A percentile compares a stretch with the other conserved stretches of the same genome.
phyloP scores from a whole-genome alignment of 768 basidiomycete species.

The Agaricus blazei region DNA sequence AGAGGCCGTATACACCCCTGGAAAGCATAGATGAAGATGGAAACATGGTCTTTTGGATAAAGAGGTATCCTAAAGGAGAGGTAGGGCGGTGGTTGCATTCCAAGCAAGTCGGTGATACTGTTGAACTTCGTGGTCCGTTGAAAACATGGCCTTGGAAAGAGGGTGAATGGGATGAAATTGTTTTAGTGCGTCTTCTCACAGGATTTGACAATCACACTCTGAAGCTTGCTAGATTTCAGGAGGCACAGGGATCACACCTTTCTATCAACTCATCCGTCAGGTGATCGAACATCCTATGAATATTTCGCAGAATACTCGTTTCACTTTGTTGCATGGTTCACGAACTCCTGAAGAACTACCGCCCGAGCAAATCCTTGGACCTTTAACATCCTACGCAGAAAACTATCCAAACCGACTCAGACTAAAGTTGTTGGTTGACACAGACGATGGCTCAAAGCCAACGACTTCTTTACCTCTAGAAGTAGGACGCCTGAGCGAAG shows the following conservation, averaged over 20 bases:
- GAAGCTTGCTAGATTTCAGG: slow-evolving; percentile 61
- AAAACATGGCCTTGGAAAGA: slow-evolving; percentile 59
- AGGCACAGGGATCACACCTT: slow-evolving; percentile 84
- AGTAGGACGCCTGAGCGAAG: slow-evolving; percentile 51
- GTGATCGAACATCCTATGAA: slow-evolving; percentile 34
- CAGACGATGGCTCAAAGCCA: slow-evolving; percentile 22
- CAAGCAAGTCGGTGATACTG: slow-evolving; percentile 55
- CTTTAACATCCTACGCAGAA: slow-evolving; percentile 42
- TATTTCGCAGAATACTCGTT: slow-evolving; percentile 39
- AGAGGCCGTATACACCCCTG: slow-evolving; percentile 80
- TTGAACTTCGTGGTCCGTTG: slow-evolving; percentile 77
- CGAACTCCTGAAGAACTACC: slow-evolving; percentile 59
- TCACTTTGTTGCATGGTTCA: slow-evolving; percentile 73
- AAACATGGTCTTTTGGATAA: slow-evolving; percentile 74
- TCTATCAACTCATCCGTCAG: slow-evolving; percentile 68
- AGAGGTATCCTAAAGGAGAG: slow-evolving; percentile 73
- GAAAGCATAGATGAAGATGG: slow-evolving; percentile 65
- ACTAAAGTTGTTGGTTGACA: slow-evolving; percentile 62
- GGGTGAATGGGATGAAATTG: slow-evolving; percentile 66
- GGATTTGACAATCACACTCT: not conserved
- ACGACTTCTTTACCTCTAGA: slow-evolving; percentile 23
- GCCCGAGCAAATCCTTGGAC: slow-evolving; percentile 54
- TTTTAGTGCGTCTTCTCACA: slow-evolving; percentile 50
- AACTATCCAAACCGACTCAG: slow-evolving; percentile 51
- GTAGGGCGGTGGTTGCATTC: slow-evolving; percentile 81